Evolutionary conservation across 805 yeast genomes (phyloP), one percentile per base, ranked within the genome.

Genomic region (Candida krabiensis): DNA sequence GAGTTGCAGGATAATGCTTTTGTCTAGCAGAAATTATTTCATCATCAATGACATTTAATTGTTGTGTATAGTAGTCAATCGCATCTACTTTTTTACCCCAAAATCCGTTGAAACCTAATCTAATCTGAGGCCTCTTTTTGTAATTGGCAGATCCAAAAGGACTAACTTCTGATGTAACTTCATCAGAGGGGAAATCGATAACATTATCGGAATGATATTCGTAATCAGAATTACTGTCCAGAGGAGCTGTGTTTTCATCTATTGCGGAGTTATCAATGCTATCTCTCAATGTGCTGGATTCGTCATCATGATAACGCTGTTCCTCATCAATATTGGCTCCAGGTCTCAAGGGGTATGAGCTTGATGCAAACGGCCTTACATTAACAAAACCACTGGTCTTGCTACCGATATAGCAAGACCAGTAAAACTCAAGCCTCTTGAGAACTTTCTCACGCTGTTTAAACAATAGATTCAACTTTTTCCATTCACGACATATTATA

Each of bases 401-500:
- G 14, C 64, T 70, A 1, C 80, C 79, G 35, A 86, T 64, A 55
- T 83, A 86, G 34, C 70, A 71, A 3, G 87, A 78, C 93, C 93
- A 86, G 37, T 73, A 73, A 7, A 69, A 66, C 61, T 91, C 98
- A 9, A 88, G 61, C 38, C 70, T 69, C 19, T 68, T 60, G 4
- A 90, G 50, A 2, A 85, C 63, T 14, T 58, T 46, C 25, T 71
- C 66, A 29, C 97, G 70, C 43, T 76, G 69, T 37, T 71, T 73
- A 59, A 83, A 84, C 13, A 93, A 64, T 33, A 61, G 54, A 51
- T 90, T 88, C 38, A 91, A 68, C 15, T 71, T 74, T 9, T 75
- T 75, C 97, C 98, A 93, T 57, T 91, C 93, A 43, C 88, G 70
- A 49, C 96, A 93, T 2, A 93, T 79, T 3, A 84, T 81, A 7